A percentile compares a stretch with the other conserved stretches of the same genome.
Evolutionary conservation across 2,329 filamentous ascomycete species (phyloP).

Genomic region (Metarhizium rileyi): DNA sequence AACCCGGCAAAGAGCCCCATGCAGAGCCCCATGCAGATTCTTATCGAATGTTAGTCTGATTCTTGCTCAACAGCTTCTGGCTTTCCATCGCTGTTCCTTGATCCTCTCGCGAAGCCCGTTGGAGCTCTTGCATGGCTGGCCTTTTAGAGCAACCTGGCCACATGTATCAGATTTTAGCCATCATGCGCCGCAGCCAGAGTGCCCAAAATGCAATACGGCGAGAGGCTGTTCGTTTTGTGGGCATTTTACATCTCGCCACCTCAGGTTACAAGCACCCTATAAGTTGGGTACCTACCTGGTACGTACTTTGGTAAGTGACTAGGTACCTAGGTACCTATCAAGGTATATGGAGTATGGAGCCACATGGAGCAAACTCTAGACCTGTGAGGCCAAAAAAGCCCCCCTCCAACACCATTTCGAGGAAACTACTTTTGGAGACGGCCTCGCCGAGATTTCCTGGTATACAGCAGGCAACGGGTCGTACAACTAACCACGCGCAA

Average conservation of each 20-base stretch:
- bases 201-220: neutral
- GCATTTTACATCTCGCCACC: neutral
- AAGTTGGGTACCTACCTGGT: too few relatives aligned
- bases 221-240: neutral
- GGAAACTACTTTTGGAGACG: too few relatives aligned
- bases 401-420: too few relatives aligned
- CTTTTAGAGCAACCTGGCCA: neutral
- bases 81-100: neutral
- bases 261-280: too few relatives aligned
- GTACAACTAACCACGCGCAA: neutral
- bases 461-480: neutral
- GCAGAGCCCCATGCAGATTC: too few relatives aligned
- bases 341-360: too few relatives aligned
- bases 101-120: neutral
- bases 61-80: constrained; percentile 1
- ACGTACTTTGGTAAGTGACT: too few relatives aligned
- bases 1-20: neutral
- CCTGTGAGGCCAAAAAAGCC: too few relatives aligned
- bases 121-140: neutral
- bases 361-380: too few relatives aligned
- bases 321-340: too few relatives aligned
- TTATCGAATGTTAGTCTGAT: neutral
- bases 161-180: neutral
- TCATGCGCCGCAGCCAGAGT: neutral
- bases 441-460: neutral